Evolutionary conservation across 768 basidiomycete genomes (phyloP).

Genomic region (Peribolospora kevripleyi): DNA sequence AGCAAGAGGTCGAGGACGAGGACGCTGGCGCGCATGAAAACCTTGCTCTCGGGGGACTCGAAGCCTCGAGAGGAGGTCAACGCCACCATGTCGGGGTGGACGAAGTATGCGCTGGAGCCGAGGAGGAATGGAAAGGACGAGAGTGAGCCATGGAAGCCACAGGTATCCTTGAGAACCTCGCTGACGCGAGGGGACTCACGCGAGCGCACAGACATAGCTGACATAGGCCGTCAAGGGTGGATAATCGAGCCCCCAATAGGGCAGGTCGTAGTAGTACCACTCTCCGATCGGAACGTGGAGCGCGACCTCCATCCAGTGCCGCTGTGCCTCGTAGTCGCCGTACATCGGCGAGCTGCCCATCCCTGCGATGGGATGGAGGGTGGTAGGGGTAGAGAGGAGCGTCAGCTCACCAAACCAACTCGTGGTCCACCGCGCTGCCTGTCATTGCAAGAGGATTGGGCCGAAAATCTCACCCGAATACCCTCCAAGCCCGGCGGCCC

Average conservation of each 20-base stretch:
- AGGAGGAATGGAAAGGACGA: constrained; percentile 12
- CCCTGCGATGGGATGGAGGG: constrained; percentile 3
- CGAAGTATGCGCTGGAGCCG: constrained; percentile 5
- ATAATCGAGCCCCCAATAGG: constrained; percentile 89
- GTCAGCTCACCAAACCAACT: background rate
- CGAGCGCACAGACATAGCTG: constrained; percentile 53
- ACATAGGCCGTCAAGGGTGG: constrained; percentile 77
- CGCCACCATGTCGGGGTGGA: constrained; percentile 15
- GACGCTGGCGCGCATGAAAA: constrained; percentile 62
- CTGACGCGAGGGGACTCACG: constrained; percentile 28
- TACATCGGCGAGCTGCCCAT: constrained; percentile 11
- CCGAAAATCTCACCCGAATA: constrained; percentile 44
- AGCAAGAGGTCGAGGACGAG: constrained; percentile 40
- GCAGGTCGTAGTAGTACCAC: constrained; percentile 75
- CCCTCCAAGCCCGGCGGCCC: constrained; percentile 43
- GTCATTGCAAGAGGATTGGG: background rate
- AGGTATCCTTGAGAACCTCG: background rate
- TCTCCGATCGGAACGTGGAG: constrained; percentile 32
- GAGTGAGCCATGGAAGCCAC: constrained; percentile 10
- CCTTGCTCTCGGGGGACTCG: constrained; percentile 32
- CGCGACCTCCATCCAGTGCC: constrained; percentile 17
- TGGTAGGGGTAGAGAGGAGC: background rate
- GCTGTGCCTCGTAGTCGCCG: constrained; percentile 18
- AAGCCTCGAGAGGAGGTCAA: constrained; percentile 44
- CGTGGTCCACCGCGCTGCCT: too few species aligned